Conservation (phyloP, 305 asterid species). For the Plantago coronopus region DNA sequence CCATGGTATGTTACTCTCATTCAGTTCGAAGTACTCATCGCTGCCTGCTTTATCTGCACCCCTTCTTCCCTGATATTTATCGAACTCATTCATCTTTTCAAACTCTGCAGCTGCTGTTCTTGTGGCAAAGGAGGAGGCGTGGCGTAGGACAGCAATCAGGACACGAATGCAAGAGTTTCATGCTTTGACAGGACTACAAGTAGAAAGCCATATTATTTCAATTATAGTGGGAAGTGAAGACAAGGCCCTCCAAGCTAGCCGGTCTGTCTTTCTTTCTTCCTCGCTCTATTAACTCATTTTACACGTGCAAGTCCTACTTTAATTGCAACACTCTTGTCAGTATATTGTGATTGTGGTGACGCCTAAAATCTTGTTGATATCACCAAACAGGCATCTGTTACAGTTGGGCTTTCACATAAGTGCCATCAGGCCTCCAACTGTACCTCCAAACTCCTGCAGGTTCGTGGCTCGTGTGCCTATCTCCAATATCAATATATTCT, state of each 20-base stretch:
- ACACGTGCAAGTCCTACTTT: not conserved
- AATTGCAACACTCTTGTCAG: not conserved
- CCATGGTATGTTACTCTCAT: conserved; percentile 46
- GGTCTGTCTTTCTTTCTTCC: conserved; percentile 38
- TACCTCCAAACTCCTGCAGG: conserved; percentile 99
- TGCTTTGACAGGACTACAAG: conserved; percentile 66
- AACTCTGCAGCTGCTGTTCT: conserved; percentile 69
- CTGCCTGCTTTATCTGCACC: conserved; percentile 17
- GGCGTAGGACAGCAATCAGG: conserved; percentile 80
- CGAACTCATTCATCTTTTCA: not conserved
- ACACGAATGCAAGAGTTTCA: conserved; percentile 69
- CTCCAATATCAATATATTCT: not conserved
- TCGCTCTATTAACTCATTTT: not conserved
- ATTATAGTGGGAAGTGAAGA: conserved; percentile 79
- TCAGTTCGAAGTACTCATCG: conserved; percentile 1
- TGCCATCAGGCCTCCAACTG: conserved; percentile 97
- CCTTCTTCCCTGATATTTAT: not conserved
- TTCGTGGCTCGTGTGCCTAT: conserved; percentile 24
- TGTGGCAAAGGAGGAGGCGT: conserved; percentile 75
- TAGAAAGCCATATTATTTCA: conserved; percentile 82
- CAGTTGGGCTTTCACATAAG: conserved; percentile 71
- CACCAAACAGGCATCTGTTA: conserved; percentile 70
- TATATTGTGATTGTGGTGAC: not conserved
- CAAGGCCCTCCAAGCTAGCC: conserved; percentile 89
- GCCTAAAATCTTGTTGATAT: conserved; percentile 23